phyloP scores from a whole-genome alignment of 192 early-diverging fungal genomes.

The Gaertneriomyces sp. region DNA sequence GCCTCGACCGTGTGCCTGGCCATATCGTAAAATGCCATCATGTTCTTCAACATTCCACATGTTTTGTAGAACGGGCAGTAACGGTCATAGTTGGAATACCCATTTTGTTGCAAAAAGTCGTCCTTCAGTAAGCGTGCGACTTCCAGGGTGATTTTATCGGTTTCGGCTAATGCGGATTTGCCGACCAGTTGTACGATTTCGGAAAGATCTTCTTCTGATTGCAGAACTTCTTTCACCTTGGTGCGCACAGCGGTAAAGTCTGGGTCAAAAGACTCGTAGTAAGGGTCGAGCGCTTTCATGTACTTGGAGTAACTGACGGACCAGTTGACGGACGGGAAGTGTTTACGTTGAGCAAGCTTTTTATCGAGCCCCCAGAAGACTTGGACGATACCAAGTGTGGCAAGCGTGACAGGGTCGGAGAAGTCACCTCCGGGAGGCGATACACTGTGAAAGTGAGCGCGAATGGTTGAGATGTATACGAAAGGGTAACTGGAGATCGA shows the following conservation, averaged over 20 bases:
- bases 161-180: conserved; percentile 87
- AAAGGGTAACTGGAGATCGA: not conserved
- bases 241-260: conserved; percentile 90
- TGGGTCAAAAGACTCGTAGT: conserved; percentile 91
- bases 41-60: conserved; percentile 95
- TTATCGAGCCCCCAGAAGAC: conserved; percentile 99
- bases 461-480: not conserved
- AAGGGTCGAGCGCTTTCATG: conserved; percentile 92
- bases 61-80: conserved; percentile 99
- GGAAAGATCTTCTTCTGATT: conserved; percentile 96
- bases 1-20: conserved; percentile 94
- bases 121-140: conserved; percentile 98
- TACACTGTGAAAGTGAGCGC: conserved; percentile 54
- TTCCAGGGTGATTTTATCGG: conserved; percentile 99
- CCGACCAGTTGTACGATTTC: conserved; percentile 99
- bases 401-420: conserved; percentile 95
- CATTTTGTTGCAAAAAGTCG: conserved; percentile 99
- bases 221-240: conserved; percentile 95
- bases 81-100: conserved; percentile 96
- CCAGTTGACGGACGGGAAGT: conserved; percentile 99
- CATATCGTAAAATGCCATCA: conserved; percentile 94
- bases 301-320: conserved; percentile 97
- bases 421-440: conserved; percentile 99
- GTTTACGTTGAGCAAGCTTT: conserved; percentile 99
- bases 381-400: conserved; percentile 98